Conservation (phyloP, 2,329 filamentous ascomycete species). For the Phaeosphaeriaceae sp. region DNA sequence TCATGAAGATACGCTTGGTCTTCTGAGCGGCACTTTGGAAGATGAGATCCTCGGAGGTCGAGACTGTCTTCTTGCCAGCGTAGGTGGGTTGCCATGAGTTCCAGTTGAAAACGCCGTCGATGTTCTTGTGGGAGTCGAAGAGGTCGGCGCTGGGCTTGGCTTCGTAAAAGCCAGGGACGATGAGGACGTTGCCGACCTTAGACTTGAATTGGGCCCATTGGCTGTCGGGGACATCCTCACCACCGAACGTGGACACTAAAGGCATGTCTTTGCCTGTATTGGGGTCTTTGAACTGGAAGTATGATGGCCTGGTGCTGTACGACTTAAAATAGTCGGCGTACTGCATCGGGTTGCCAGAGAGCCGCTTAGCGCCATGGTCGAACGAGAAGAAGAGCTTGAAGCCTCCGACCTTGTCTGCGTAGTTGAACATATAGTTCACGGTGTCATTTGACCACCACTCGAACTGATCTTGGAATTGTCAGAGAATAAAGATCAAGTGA, state of each 20-base stretch:
- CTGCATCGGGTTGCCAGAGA: slow-evolving; percentile 27
- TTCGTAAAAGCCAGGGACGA: slow-evolving; percentile 42
- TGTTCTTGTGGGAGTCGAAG: slow-evolving; percentile 30
- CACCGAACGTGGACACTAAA: slow-evolving; percentile 44
- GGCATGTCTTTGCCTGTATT: slow-evolving; percentile 17
- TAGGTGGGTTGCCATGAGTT: slow-evolving; percentile 43
- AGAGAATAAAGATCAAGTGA: background rate
- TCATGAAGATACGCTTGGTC: slow-evolving; percentile 48
- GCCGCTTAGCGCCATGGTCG: slow-evolving; percentile 33
- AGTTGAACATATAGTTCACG: slow-evolving; percentile 39
- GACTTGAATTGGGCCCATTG: slow-evolving; percentile 30
- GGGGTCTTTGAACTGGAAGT: slow-evolving; percentile 33
- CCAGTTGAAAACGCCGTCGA: slow-evolving; percentile 50
- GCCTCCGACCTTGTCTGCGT: slow-evolving; percentile 28
- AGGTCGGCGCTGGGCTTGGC: slow-evolving; percentile 22
- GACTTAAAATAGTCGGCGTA: slow-evolving; percentile 35
- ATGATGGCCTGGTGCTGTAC: slow-evolving; percentile 29
- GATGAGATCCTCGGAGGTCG: slow-evolving; percentile 33
- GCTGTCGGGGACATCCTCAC: slow-evolving; percentile 27
- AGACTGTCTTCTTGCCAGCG: slow-evolving; percentile 33
- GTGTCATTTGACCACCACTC: slow-evolving; percentile 35
- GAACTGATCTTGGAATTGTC: slow-evolving; percentile 13
- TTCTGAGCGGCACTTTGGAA: slow-evolving; percentile 38
- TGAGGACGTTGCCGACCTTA: slow-evolving; percentile 35
- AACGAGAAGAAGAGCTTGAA: slow-evolving; percentile 51